Conservation (phyloP, 2,329 filamentous ascomycete species). For the Seiridium cupressi region DNA sequence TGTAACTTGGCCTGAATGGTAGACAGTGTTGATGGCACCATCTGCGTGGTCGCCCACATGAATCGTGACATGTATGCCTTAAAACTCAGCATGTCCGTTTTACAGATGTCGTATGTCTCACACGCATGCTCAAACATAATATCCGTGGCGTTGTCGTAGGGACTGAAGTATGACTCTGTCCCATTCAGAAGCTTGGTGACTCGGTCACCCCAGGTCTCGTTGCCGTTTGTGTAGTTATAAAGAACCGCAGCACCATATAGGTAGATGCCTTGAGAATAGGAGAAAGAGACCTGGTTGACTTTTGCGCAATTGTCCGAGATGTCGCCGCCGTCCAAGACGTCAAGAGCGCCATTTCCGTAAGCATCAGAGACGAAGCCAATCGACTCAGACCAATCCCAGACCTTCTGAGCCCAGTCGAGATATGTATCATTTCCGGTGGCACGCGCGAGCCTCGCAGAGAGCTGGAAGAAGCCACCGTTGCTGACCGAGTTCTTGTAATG, state of each 20-base stretch:
- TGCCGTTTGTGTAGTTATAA: slow-evolving; percentile 56
- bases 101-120: slow-evolving; percentile 56
- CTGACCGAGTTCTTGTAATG: slow-evolving; percentile 81
- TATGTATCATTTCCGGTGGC: slow-evolving; percentile 68
- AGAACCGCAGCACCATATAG: slow-evolving; percentile 64
- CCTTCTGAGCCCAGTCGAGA: slow-evolving; percentile 62
- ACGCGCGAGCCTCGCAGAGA: slow-evolving; percentile 72
- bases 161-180: slow-evolving; percentile 46
- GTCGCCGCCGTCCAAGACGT: slow-evolving; percentile 62
- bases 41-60: slow-evolving; percentile 56
- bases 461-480: slow-evolving; percentile 81
- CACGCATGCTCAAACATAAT: slow-evolving; percentile 68
- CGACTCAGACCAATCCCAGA: slow-evolving; percentile 63
- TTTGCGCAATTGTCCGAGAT: slow-evolving; percentile 51
- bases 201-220: slow-evolving; percentile 52
- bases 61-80: slow-evolving; percentile 67
- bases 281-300: slow-evolving; percentile 57
- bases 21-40: slow-evolving; percentile 52
- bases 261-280: slow-evolving; percentile 65
- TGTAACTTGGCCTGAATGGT: slow-evolving; percentile 48
- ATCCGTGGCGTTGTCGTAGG: slow-evolving; percentile 49
- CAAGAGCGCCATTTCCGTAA: slow-evolving; percentile 32
- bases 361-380: slow-evolving; percentile 55
- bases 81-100: slow-evolving; percentile 64
- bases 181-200: slow-evolving; percentile 51